These are phyloP conservation scores for Vaccinium vitisidaea DNA, from an alignment of 148 eudicot genomes.

Conservation along the genomic window DNA sequence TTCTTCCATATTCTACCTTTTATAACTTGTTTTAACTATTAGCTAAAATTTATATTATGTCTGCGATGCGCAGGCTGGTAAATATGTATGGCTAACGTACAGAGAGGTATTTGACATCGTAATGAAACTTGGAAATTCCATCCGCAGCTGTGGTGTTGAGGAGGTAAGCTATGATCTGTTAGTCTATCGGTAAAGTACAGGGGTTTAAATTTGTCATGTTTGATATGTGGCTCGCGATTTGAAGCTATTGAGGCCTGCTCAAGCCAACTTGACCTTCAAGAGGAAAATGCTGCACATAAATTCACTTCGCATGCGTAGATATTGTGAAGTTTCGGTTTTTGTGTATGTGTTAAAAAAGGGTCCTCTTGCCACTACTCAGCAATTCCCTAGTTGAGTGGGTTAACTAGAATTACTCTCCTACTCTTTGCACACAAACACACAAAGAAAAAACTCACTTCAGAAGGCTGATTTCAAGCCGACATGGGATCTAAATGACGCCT, in stretches of 20 bases:
- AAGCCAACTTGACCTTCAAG: background rate
- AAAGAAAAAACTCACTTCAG: background rate
- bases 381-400: no score
- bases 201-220: background rate
- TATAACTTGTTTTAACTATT: background rate
- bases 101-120: conserved; percentile 78
- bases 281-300: background rate
- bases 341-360: no score
- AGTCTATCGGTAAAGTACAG: background rate
- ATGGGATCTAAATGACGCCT: background rate
- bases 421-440: no score
- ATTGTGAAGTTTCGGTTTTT: no score
- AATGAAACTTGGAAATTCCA: conserved; percentile 75
- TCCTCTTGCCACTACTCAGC: no score
- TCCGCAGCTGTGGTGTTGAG: conserved; percentile 74
- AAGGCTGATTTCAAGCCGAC: background rate
- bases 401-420: no score
- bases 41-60: conserved; percentile 6
- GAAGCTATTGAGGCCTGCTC: conserved; percentile 7
- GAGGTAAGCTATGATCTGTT: conserved; percentile 44
- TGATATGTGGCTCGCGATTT: background rate
- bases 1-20: background rate
- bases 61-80: conserved; percentile 61
- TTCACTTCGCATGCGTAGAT: background rate
- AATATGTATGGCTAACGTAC: conserved; percentile 81